phyloP scores from a whole-genome alignment of 2,329 filamentous ascomycete genomes.

The Beauveria rudraprayagi region DNA sequence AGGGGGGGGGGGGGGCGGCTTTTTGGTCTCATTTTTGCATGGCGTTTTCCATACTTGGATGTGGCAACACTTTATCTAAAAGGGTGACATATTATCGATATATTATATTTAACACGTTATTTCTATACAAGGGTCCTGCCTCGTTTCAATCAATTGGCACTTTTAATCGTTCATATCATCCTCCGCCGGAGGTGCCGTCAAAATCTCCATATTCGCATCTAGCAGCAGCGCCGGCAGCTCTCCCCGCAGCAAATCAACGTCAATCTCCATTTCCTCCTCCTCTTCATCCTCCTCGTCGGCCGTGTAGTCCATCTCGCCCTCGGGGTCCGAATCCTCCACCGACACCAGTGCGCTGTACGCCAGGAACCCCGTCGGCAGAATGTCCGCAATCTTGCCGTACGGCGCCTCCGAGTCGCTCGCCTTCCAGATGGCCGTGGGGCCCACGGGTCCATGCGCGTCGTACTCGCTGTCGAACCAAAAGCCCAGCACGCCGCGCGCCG shows the following conservation, averaged over 20 bases:
- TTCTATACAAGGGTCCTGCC: too few relatives aligned
- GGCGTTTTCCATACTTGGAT: too few relatives aligned
- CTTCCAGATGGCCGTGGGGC: conserved; percentile 75
- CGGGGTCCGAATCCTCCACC: conserved; percentile 14
- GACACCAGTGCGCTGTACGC: conserved; percentile 18
- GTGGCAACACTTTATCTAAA: too few relatives aligned
- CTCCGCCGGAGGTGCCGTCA: conserved; percentile 8
- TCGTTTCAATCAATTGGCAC: too few relatives aligned
- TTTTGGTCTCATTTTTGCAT: too few relatives aligned
- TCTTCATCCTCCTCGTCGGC: conserved; percentile 24
- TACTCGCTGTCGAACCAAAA: conserved; percentile 42
- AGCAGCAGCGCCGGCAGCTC: conserved; percentile 20
- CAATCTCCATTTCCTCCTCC: conserved; percentile 19
- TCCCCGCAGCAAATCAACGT: conserved; percentile 17
- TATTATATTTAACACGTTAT: too few relatives aligned
- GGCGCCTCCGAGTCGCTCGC: conserved; percentile 40
- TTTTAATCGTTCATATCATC: too few relatives aligned
- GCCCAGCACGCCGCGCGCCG: conserved; percentile 50
- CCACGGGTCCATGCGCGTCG: conserved; percentile 59
- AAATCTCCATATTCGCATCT: conserved; percentile 17
- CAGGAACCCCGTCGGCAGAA: conserved; percentile 24
- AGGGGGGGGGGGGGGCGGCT: too few relatives aligned
- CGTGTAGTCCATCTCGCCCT: conserved; percentile 21
- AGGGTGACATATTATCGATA: too few relatives aligned
- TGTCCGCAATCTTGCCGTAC: conserved; percentile 20